Percentiles rank a stretch among this genome's conserved stretches.
These are phyloP conservation scores for Fusarium heterosporum DNA, from an alignment of 2,329 filamentous ascomycete species.

Conservation along the genomic window DNA sequence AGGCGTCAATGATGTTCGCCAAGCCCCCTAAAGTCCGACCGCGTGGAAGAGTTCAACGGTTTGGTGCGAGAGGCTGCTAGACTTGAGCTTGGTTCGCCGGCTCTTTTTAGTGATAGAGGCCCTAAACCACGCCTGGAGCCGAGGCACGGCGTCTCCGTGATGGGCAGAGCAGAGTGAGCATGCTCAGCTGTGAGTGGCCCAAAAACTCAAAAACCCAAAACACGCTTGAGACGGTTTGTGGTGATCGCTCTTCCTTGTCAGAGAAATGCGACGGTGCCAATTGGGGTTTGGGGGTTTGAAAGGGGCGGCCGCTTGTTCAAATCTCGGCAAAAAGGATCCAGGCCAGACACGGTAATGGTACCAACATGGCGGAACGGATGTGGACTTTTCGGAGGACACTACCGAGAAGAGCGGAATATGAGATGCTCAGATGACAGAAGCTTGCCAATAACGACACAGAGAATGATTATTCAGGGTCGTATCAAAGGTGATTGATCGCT, in stretches of 20 bases:
- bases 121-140: constrained; percentile 33
- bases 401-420: constrained; percentile 38
- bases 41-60: constrained; percentile 29
- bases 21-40: constrained; percentile 36
- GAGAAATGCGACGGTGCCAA: constrained; percentile 28
- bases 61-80: not conserved
- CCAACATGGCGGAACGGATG: constrained; percentile 42
- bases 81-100: not conserved
- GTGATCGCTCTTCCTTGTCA: constrained; percentile 32
- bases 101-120: not conserved
- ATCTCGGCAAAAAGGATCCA: constrained; percentile 32
- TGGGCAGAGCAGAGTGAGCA: constrained; percentile 5
- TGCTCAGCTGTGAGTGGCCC: constrained; percentile 26
- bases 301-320: constrained; percentile 28
- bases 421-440: constrained; percentile 37
- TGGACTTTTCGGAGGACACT: constrained; percentile 37
- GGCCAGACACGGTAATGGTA: constrained; percentile 31
- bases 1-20: constrained; percentile 19
- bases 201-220: constrained; percentile 39
- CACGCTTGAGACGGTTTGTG: constrained; percentile 43
- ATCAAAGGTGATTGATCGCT: constrained; percentile 39
- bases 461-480: constrained; percentile 29
- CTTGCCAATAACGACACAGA: constrained; percentile 9
- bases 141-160: constrained; percentile 46
- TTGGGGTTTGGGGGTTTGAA: constrained; percentile 3